Conservation (phyloP, 805 yeast genomes). For the Kodamaea sagamina region DNA sequence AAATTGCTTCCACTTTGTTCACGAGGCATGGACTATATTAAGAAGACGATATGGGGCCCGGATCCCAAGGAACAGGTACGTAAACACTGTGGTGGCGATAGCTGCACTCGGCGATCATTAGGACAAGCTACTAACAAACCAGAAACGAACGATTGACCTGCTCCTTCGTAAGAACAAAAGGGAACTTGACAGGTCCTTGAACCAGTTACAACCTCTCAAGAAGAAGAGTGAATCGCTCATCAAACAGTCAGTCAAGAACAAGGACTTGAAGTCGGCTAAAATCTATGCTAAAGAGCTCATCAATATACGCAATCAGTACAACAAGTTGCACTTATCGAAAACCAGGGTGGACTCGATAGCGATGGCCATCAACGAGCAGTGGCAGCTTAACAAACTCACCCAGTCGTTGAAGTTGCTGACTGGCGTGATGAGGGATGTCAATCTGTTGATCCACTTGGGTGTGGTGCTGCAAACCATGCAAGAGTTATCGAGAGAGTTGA, state of each 20-base stretch:
- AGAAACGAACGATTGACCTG: conserved; percentile 73
- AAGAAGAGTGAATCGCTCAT: conserved; percentile 78
- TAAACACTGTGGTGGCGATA: too few species aligned
- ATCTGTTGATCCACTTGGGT: conserved; percentile 73
- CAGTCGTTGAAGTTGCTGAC: conserved; percentile 80
- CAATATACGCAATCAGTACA: conserved; percentile 69
- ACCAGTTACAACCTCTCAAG: conserved; percentile 57
- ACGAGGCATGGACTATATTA: conserved; percentile 70
- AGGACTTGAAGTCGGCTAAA: conserved; percentile 73
- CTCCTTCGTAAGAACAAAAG: conserved; percentile 82
- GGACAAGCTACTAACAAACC: conserved; percentile 12
- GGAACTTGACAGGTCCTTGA: conserved; percentile 77
- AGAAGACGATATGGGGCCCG: conserved; percentile 92
- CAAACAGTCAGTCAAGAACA: conserved; percentile 70
- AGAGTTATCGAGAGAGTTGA: conserved; percentile 81
- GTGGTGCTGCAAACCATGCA: conserved; percentile 80
- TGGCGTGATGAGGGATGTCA: conserved; percentile 84
- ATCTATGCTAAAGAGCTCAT: conserved; percentile 82
- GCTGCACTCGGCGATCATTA: too few species aligned
- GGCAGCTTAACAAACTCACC: conserved; percentile 78
- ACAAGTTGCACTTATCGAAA: conserved; percentile 72
- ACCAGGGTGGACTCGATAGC: conserved; percentile 85
- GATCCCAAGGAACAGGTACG: conserved; percentile 86
- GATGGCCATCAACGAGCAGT: conserved; percentile 89
- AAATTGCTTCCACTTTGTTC: conserved; percentile 3